phyloP scores from a whole-genome alignment of 2,329 filamentous ascomycete genomes.

The Phialocephala sp. region DNA sequence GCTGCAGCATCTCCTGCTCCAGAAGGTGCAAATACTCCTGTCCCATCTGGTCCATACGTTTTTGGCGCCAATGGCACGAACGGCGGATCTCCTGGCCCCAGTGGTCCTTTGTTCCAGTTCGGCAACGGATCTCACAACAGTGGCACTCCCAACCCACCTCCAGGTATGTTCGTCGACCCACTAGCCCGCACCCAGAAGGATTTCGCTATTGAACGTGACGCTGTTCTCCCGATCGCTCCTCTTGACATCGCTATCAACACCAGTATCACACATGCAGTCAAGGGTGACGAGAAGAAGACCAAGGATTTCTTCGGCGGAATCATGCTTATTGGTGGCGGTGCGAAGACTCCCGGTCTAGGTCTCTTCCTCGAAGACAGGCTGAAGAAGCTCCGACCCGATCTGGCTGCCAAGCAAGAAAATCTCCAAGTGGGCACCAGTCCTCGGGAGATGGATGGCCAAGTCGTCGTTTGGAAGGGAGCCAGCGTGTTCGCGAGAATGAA shows the following conservation, averaged over 20 bases:
- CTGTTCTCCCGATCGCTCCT: constrained; percentile 79
- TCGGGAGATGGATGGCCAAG: constrained; percentile 92
- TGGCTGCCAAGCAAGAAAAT: constrained; percentile 53
- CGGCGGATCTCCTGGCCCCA: constrained; percentile 41
- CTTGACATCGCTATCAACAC: constrained; percentile 90
- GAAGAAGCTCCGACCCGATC: constrained; percentile 66
- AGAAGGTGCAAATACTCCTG: constrained; percentile 74
- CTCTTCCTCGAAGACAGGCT: constrained; percentile 84
- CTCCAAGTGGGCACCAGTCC: constrained; percentile 74
- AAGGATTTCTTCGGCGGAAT: constrained; percentile 88
- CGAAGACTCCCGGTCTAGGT: constrained; percentile 80
- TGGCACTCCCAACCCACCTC: constrained; percentile 49
- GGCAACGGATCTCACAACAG: constrained; percentile 56
- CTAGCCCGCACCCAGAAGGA: constrained; percentile 47
- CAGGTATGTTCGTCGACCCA: constrained; percentile 46
- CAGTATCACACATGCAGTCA: constrained; percentile 84
- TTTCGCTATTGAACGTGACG: constrained; percentile 74
- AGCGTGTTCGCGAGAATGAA: constrained; percentile 87
- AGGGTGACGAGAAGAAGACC: constrained; percentile 89
- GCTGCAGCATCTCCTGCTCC: constrained; percentile 87
- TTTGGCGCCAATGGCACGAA: constrained; percentile 52
- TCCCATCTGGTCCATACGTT: constrained; percentile 57
- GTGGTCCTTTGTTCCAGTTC: constrained; percentile 28
- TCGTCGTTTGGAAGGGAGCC: constrained; percentile 97
- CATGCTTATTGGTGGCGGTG: constrained; percentile 87